These are phyloP conservation scores for Tylopilus cervinicoccineus DNA, from an alignment of 768 basidiomycete species.

Conservation along the genomic window DNA sequence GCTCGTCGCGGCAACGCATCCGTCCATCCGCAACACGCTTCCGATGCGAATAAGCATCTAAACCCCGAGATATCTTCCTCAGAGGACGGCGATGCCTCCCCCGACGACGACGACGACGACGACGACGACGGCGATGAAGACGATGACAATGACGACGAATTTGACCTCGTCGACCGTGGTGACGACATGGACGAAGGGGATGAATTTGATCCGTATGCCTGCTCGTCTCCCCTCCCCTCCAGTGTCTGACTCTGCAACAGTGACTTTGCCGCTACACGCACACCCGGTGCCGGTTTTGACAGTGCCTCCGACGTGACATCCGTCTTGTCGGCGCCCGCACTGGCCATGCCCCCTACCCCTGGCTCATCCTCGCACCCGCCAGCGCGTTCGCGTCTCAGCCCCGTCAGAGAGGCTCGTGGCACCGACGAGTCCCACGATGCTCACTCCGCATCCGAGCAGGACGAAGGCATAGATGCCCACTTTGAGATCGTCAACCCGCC, in stretches of 20 bases:
- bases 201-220: constrained; percentile 75
- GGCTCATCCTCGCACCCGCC: constrained; percentile 43
- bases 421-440: constrained; percentile 27
- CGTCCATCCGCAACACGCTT: constrained; percentile 19
- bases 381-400: constrained; percentile 51
- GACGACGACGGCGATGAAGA: too few relatives aligned
- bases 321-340: constrained; percentile 48
- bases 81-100: constrained; percentile 45
- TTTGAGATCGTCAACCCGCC: constrained; percentile 56
- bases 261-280: constrained; percentile 63
- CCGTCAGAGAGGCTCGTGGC: constrained; percentile 53
- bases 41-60: constrained; percentile 34
- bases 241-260: constrained; percentile 32
- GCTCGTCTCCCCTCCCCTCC: constrained; percentile 1
- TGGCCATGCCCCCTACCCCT: constrained; percentile 51
- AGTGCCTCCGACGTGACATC: constrained; percentile 64
- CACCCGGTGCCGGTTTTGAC: constrained; percentile 47
- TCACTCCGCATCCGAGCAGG: constrained; percentile 18
- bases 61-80: constrained; percentile 50
- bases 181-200: constrained; percentile 61
- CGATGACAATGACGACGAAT: constrained; percentile 49
- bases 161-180: constrained; percentile 45
- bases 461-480: constrained; percentile 36
- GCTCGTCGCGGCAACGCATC: constrained; percentile 47
- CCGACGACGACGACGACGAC: constrained; percentile 46